Conservation (phyloP, 768 basidiomycete species). For the Boletales sp. region DNA sequence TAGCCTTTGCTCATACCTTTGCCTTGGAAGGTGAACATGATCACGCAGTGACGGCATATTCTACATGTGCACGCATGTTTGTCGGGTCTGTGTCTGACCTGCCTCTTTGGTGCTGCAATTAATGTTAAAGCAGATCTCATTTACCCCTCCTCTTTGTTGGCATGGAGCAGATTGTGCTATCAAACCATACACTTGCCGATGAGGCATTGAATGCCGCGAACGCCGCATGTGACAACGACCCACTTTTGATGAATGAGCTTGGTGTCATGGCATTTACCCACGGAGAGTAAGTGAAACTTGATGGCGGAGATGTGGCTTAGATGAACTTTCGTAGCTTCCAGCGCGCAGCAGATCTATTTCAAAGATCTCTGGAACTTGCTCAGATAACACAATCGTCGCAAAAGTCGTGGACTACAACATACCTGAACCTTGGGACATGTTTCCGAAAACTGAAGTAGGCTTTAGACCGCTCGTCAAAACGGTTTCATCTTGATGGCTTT, state of each 20-base stretch:
- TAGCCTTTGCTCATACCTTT: conserved; percentile 97
- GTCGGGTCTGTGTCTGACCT: conserved; percentile 64
- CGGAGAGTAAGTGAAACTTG: conserved; percentile 56
- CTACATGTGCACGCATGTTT: conserved; percentile 93
- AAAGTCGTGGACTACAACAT: conserved; percentile 83
- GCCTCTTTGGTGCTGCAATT: not conserved
- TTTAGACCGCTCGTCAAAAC: not conserved
- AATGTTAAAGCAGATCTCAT: conserved; percentile 72
- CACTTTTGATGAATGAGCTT: conserved; percentile 85
- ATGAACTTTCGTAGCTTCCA: conserved; percentile 57
- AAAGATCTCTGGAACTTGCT: conserved; percentile 74
- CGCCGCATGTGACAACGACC: conserved; percentile 82
- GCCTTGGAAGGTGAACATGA: conserved; percentile 98
- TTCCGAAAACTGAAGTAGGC: conserved; percentile 75
- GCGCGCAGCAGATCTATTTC: conserved; percentile 67
- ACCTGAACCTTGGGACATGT: conserved; percentile 90
- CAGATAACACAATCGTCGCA: conserved; percentile 83
- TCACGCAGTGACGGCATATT: conserved; percentile 97
- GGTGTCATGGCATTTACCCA: conserved; percentile 92
- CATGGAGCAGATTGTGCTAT: conserved; percentile 95
- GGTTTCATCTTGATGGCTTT: conserved; percentile 6
- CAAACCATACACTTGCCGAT: conserved; percentile 75
- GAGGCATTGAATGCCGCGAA: conserved; percentile 85
- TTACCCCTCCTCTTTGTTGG: conserved; percentile 93
- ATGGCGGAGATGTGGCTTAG: not conserved